A percentile compares a stretch with the other conserved stretches of the same genome.
Evolutionary conservation across 1,284 basidiomycete species (phyloP).

Genomic region (Sutorius eximius): DNA sequence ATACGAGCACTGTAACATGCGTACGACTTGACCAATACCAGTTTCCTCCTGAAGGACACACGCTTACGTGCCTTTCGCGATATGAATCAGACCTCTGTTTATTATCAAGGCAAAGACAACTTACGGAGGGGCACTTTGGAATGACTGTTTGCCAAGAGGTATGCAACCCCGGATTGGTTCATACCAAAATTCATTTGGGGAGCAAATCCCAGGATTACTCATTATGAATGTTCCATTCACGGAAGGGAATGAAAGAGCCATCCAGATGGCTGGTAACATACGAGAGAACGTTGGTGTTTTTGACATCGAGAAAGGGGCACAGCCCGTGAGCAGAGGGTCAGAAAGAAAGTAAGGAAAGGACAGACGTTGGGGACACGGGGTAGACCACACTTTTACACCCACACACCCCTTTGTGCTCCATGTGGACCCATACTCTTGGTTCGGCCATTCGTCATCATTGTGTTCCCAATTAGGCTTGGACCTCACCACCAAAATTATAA

Average conservation of each 20-base stretch:
- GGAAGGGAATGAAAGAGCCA: constrained; percentile 4
- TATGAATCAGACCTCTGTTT: not conserved
- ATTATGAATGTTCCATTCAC: constrained; percentile 7
- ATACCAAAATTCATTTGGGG: constrained; percentile 19
- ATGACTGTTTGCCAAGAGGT: constrained; percentile 4
- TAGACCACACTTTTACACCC: not conserved
- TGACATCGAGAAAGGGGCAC: constrained; percentile 13
- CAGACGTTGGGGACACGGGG: not conserved
- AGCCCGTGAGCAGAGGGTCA: not conserved
- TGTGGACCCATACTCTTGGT: constrained; percentile 1
- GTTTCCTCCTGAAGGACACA: constrained; percentile 7
- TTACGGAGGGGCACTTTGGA: constrained; percentile 12
- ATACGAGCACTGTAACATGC: not conserved
- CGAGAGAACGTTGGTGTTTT: not conserved
- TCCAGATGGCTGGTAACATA: constrained; percentile 2
- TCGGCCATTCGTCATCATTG: not conserved
- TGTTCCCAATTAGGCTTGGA: constrained; percentile 4
- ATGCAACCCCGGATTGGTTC: constrained; percentile 13
- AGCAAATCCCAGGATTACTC: constrained; percentile 14
- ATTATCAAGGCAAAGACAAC: not conserved
- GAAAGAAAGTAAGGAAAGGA: constrained; percentile 1
- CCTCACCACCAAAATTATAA: constrained; percentile 1
- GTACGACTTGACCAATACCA: constrained; percentile 23
- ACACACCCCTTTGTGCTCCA: constrained; percentile 8
- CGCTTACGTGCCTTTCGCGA: constrained; percentile 7